phyloP scores from a whole-genome alignment of 1,139 yeast species.

The Lodderomyces theae region DNA sequence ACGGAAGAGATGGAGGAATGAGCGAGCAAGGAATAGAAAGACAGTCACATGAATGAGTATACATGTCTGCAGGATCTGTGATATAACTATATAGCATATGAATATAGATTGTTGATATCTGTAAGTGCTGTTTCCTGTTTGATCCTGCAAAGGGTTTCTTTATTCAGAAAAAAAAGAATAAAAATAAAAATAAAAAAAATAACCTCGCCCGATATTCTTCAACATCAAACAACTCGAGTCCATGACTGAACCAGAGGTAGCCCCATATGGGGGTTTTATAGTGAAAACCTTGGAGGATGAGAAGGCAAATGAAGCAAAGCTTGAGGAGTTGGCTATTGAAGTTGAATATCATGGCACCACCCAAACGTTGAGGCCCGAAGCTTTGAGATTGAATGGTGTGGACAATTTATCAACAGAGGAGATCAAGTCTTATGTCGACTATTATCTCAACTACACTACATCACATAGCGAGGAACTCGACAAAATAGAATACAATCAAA shows the following conservation, averaged over 20 bases:
- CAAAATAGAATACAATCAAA: constrained; percentile 21
- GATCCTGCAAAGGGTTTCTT: too few relatives aligned
- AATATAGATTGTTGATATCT: too few relatives aligned
- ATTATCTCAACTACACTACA: constrained; percentile 40
- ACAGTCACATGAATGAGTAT: too few relatives aligned
- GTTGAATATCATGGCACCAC: constrained; percentile 31
- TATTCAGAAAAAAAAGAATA: not conserved
- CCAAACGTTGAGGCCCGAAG: constrained; percentile 43
- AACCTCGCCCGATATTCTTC: too few relatives aligned
- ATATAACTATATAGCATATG: too few relatives aligned
- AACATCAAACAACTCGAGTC: not conserved
- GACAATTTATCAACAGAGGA: constrained; percentile 66
- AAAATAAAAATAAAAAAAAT: too few relatives aligned
- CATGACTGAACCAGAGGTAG: constrained; percentile 34
- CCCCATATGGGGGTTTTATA: constrained; percentile 46
- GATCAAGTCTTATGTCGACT: constrained; percentile 54
- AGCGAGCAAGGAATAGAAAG: not conserved
- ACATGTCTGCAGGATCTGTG: too few relatives aligned
- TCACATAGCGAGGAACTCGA: constrained; percentile 17
- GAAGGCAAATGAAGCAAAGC: constrained; percentile 28
- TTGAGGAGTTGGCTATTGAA: constrained; percentile 35
- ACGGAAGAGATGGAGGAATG: constrained; percentile 3
- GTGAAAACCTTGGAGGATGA: constrained; percentile 41
- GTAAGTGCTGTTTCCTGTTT: too few relatives aligned
- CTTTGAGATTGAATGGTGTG: constrained; percentile 60